Conservation (phyloP, 768 basidiomycete species). For the Naganishia kalamii region DNA sequence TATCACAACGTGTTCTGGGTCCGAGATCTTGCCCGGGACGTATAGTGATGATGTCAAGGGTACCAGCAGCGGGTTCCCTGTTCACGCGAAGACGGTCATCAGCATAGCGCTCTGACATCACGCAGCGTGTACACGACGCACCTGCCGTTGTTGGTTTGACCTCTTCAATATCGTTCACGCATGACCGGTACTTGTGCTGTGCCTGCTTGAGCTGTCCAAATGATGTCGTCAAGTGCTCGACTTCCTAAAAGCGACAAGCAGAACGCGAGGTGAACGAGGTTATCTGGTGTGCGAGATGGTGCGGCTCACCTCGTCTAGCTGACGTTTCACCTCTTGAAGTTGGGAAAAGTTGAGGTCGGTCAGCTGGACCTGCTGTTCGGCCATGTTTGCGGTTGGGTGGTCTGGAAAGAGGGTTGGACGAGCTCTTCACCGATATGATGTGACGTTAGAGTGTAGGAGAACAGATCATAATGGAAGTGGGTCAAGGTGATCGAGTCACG, state of each 20-base stretch:
- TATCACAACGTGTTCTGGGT: conserved; percentile 79
- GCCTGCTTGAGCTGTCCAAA: conserved; percentile 89
- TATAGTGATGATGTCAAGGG: conserved; percentile 92
- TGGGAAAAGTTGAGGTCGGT: conserved; percentile 78
- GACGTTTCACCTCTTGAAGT: conserved; percentile 78
- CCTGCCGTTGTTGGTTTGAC: conserved; percentile 61
- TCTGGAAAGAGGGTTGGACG: too few relatives aligned
- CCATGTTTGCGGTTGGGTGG: conserved; percentile 25
- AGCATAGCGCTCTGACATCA: neutral
- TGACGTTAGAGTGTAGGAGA: too few relatives aligned
- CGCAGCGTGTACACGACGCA: conserved; percentile 21
- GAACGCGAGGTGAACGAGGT: neutral
- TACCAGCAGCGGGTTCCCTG: conserved; percentile 82
- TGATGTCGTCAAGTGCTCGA: conserved; percentile 82
- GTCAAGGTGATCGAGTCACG: too few relatives aligned
- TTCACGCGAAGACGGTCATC: neutral
- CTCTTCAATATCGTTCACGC: conserved; percentile 71
- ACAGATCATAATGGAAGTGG: too few relatives aligned
- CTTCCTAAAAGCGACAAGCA: conserved; percentile 57
- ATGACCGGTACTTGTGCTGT: conserved; percentile 82
- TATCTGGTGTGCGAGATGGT: neutral
- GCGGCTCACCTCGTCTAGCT: conserved; percentile 73
- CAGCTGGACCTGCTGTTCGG: conserved; percentile 66
- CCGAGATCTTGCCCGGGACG: conserved; percentile 80
- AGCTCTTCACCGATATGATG: too few relatives aligned